These are phyloP conservation scores for Monosporascus sp. DNA, from an alignment of 2,329 filamentous ascomycete species.

Conservation along the genomic window DNA sequence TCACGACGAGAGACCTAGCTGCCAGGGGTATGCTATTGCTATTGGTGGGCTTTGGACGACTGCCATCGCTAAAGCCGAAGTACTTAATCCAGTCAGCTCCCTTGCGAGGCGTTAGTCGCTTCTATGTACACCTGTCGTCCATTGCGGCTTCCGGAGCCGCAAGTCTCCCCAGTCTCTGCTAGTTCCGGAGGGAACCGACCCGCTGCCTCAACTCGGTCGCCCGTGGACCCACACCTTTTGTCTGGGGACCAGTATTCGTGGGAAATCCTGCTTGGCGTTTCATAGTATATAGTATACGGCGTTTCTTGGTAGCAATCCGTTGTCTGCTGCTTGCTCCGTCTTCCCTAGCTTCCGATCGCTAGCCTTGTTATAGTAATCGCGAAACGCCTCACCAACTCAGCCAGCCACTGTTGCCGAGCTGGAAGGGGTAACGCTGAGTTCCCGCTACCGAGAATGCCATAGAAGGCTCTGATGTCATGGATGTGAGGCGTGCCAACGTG, in stretches of 20 bases:
- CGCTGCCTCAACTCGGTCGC: neutral
- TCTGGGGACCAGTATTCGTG: neutral
- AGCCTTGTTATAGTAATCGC: too few relatives aligned
- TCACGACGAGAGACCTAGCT: neutral
- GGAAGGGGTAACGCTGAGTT: too few relatives aligned
- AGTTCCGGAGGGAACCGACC: neutral
- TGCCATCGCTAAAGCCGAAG: neutral
- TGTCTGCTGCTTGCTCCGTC: too few relatives aligned
- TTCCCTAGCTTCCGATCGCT: too few relatives aligned
- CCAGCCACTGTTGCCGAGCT: too few relatives aligned
- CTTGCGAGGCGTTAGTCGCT: neutral
- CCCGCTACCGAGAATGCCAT: too few relatives aligned
- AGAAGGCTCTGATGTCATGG: too few relatives aligned
- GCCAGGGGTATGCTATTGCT: neutral
- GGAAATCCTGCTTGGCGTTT: neutral
- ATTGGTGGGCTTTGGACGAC: neutral
- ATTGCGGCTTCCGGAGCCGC: neutral
- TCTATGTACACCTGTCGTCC: neutral
- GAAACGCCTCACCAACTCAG: too few relatives aligned
- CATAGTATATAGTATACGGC: neutral
- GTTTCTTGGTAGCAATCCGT: neutral
- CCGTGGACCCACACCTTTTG: neutral
- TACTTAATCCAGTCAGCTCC: neutral
- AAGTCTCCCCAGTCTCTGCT: neutral
- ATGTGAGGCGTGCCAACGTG: too few relatives aligned